Percentiles rank a stretch among this genome's conserved stretches.
These are phyloP conservation scores for Neurospora sp. DNA, from an alignment of 2,329 filamentous ascomycete species.

Conservation along the genomic window DNA sequence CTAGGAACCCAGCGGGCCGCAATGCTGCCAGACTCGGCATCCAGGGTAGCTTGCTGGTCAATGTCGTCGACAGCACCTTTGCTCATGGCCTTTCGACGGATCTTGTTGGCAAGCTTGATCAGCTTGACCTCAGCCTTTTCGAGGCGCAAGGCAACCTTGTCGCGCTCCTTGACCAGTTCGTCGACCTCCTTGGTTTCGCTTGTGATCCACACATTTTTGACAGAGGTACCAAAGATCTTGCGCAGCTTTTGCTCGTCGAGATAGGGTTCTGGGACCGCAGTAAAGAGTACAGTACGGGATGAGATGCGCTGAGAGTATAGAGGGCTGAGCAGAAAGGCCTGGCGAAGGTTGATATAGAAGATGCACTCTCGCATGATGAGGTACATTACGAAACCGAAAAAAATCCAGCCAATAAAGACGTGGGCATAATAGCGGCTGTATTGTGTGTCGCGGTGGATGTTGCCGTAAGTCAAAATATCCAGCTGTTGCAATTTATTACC, in stretches of 20 bases:
- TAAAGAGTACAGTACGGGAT: conserved; percentile 81
- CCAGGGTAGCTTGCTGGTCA: conserved; percentile 38
- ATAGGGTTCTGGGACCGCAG: conserved; percentile 71
- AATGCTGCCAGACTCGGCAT: conserved; percentile 59
- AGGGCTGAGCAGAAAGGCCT: conserved; percentile 83
- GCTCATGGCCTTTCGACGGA: conserved; percentile 58
- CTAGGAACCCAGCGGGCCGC: conserved; percentile 65
- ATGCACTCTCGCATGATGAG: conserved; percentile 80
- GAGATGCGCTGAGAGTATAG: conserved; percentile 78
- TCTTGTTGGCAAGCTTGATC: conserved; percentile 67
- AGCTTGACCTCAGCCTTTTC: conserved; percentile 82
- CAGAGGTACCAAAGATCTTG: conserved; percentile 71
- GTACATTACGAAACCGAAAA: conserved; percentile 80
- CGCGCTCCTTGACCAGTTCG: conserved; percentile 70
- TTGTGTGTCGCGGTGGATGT: conserved; percentile 46
- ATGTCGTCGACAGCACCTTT: conserved; percentile 39
- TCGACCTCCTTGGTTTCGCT: conserved; percentile 69
- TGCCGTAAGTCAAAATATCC: conserved; percentile 70
- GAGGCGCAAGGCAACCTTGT: conserved; percentile 69
- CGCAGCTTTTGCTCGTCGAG: conserved; percentile 68
- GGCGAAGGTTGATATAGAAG: conserved; percentile 85
- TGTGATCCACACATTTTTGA: conserved; percentile 77
- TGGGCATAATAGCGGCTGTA: conserved; percentile 71
- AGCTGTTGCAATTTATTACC: conserved; percentile 55
- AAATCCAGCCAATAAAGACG: conserved; percentile 70